Percentiles rank a stretch among this genome's conserved stretches.
phyloP scores from a whole-genome alignment of 179 eudicot species.

The Spinacia oleracea region DNA sequence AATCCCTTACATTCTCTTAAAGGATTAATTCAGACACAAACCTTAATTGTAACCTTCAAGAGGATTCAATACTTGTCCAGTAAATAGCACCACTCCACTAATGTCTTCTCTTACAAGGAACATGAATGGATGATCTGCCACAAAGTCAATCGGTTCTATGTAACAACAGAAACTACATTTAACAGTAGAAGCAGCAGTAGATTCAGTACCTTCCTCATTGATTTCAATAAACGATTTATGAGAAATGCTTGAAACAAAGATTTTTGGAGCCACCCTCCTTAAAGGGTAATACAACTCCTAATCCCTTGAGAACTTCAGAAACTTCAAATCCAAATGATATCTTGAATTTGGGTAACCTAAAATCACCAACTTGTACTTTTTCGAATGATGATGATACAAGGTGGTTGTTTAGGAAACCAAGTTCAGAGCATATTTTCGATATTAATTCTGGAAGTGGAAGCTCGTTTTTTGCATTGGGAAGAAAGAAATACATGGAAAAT shows the following conservation, averaged over 20 bases:
- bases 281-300: conserved; percentile 24
- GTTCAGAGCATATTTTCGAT: conserved; percentile 31
- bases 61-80: conserved; percentile 26
- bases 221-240: conserved; percentile 35
- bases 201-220: conserved; percentile 37
- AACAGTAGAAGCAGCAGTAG: conserved; percentile 23
- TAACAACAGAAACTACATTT: not conserved
- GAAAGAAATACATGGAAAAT: conserved; percentile 51
- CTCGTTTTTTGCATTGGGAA: conserved; percentile 55
- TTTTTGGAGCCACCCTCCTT: not conserved
- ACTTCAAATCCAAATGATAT: conserved; percentile 32
- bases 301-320: conserved; percentile 15
- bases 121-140: conserved; percentile 32
- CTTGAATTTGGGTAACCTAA: conserved; percentile 35
- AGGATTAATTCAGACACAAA: not conserved
- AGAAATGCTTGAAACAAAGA: conserved; percentile 24
- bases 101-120: conserved; percentile 29
- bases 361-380: conserved; percentile 8
- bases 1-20: too few relatives aligned
- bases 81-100: conserved; percentile 22
- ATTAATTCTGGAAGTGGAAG: conserved; percentile 38
- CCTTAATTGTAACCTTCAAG: not conserved
- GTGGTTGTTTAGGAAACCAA: conserved; percentile 43
- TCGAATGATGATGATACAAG: not conserved
- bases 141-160: too few relatives aligned